Base-by-base conservation (phyloP, 192 early-diverging fungal genomes). In the Coemansia biformis region DNA sequence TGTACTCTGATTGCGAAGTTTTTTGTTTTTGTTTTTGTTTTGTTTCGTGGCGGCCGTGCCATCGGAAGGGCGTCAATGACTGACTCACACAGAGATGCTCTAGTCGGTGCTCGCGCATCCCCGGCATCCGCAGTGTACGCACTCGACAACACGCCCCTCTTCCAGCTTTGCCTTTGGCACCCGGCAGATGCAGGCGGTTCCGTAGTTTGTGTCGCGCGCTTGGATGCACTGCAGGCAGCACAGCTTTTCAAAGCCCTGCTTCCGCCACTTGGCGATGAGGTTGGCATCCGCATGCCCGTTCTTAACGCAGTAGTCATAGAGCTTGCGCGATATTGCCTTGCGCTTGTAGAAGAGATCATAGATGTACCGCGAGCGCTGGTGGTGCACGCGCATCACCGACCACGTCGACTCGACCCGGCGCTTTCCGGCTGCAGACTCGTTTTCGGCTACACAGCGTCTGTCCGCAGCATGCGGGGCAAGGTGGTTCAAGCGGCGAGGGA, bases 231-330 rank as follows among this genome's bases (percentile, higher is more conserved):
- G 79, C 53, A 98, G 56, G 57, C 96, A 99, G 59, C 96, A 99
- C 29, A 99, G 79, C 57, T 93, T 92, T 63, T 99, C 96, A 63
- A 91, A 99, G 24, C 94, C 94, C 40, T 83, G 78, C 84, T 96
- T 98, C 50, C 85, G 86, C 96, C 96, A 99, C 54, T 99, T 99
- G 12, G 93, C 96, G 72, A 99, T 99, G 17, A 99, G 69, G 51
- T 79, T 86, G 13, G 61, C 85, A 63, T 99, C 96, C 5, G 89
- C 96, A 45, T 94, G 91, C 26, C 83, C 82, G 50, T 90, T 78
- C 59, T 95, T 94, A 42, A 98, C 46, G 63, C 89, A 86, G 59
- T 88, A 99, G 48, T 95, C 86, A 63, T 94, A 98, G 33, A 99
- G 71, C 52, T 90, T 86, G 53, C 83, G 83, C 28, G 88, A 87